Evolutionary conservation across 306 rosid species (phyloP), one percentile per base, ranked within the genome.

Genomic region (Vigna mungo): DNA sequence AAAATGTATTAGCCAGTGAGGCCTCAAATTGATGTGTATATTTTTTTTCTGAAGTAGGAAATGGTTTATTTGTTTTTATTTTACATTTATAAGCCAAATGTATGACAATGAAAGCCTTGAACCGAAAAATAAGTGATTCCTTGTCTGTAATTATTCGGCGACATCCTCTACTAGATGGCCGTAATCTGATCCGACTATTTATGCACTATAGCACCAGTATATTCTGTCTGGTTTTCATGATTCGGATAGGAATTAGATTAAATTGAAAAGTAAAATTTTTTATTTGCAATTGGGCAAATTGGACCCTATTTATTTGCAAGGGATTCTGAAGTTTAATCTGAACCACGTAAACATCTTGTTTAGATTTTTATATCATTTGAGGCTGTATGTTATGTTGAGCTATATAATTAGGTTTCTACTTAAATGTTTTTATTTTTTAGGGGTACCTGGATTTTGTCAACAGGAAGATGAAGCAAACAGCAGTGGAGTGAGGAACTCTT

Each of bases 381-480:
- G 48, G 5, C 52, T 62, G 67, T 20, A 54, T 39, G 75, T 68
- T 13, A 46, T 39, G 78, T 61, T 13, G 12, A 78, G 17, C 48
- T 36, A 14, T 44, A 55, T 34, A 18, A 36, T 23, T 34, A 17
- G 68, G 58, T 23, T 36, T 41, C 27, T 47, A 17, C 37, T 63
- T 46, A 49, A 27, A 30, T 79, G 72, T 72, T 77, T 64, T 59
- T 30, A 79, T 23, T 64, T 79, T 78, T 48, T 86, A 94, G 98
- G 97, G 90, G 48, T 94, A 90, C 82, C 80, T 92, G 77, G 98
- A 94, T 89, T 86, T 78, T 73, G 88, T 51, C 76, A 89, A 90
- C 89, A 84, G 86, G 83, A 84, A 85, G 81, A 74, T 62, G 78
- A 87, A 76, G 71, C 20, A 30, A 71, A 60, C 54, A 34, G 78